Evolutionary conservation across 208 protist species (phyloP), one percentile per base, ranked within the genome.

Genomic region (Leishmania martiniquensis): DNA sequence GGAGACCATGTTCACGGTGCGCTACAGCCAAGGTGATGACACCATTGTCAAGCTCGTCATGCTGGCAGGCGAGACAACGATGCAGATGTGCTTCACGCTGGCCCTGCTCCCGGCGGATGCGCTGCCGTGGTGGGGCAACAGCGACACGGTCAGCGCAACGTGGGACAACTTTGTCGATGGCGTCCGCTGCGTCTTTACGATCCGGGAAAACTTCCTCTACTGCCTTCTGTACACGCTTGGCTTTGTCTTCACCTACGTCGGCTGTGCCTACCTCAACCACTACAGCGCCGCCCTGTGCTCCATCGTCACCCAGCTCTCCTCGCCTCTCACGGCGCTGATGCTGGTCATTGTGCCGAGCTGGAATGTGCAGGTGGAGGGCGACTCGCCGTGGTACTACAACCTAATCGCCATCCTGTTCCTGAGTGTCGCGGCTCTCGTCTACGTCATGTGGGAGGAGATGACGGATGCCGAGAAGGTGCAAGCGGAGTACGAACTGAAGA

Each of bases 1-100:
- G 75, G 52, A 73, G 59, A 87, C 72, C 62, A 81, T 78, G 55
- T 87, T 72, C 76, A 81, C 73, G 15, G 73, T 67, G 44, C 81
- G 54, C 87, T 87, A 92, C 67, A 82, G 88, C 77, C 87, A 93
- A 69, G 89, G 93, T 59, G 87, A 87, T 29, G 93, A 95, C 77
- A 93, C 90, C 54, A 85, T 87, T 49, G 93, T 97, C 9, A 97
- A 97, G 83, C 80, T 94, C 55, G 82, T 97, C 25, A 95, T 97
- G 93, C 76, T 97, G 54, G 79, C 90, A 1, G 83, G 76, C 6
- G 91, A 89, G 73, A 94, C 90, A 34, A 83, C 77, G 34, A 68
- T 91, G 20, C 91, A 95, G 84, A 76, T 92, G 76, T 78, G 85
- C 65, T 85, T 94, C 37, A 91, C 88, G 59, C 75, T 95, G 32